phyloP scores from a whole-genome alignment of 495 filamentous ascomycete genomes.

The Schizothecium vesticola region DNA sequence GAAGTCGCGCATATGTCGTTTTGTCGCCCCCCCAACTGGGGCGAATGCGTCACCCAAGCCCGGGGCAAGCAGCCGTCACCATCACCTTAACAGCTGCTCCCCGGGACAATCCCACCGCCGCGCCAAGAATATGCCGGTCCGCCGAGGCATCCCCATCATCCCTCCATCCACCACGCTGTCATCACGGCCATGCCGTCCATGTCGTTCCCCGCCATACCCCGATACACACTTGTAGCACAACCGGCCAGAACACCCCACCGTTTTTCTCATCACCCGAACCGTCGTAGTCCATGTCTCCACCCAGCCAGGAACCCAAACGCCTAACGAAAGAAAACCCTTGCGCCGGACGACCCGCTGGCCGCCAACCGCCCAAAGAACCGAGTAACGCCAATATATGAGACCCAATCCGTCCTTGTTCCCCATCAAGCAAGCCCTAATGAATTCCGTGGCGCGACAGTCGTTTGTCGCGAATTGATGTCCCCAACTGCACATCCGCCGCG shows the following conservation, averaged over 20 bases:
- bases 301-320: not conserved
- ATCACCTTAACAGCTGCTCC: not conserved
- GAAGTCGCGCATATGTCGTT: not conserved
- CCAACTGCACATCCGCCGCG: not conserved
- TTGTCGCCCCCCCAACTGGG: not conserved
- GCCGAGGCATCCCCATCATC: not conserved
- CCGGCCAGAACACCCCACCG: not conserved
- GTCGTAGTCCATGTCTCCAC: not conserved
- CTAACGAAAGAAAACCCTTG: not conserved
- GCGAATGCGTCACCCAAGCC: not conserved
- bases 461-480: slow-evolving; percentile 1
- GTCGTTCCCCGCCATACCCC: not conserved
- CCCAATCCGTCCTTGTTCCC: not conserved
- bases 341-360: slow-evolving; percentile 5
- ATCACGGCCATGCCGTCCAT: not conserved
- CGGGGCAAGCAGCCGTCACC: not conserved
- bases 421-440: not conserved
- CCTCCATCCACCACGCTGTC: not conserved
- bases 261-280: not conserved
- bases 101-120: not conserved
- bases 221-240: not conserved
- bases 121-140: not conserved
- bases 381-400: slow-evolving; percentile 15
- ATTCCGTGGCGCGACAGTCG: not conserved
- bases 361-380: not conserved